phyloP scores from a whole-genome alignment of 2,329 filamentous ascomycete genomes.

The Diaporthe australafricana region DNA sequence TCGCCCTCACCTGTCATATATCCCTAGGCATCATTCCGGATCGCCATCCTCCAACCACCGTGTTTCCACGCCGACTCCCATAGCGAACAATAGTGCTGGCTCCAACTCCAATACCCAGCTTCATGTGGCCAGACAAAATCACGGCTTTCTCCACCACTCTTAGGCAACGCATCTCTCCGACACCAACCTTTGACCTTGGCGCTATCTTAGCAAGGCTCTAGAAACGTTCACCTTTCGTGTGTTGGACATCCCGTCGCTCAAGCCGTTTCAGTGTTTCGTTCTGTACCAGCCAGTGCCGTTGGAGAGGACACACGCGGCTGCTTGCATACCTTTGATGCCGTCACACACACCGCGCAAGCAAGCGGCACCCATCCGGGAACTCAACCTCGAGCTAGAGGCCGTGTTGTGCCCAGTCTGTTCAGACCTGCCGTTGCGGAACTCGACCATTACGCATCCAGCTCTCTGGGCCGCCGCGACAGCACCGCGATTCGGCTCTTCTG shows the following conservation, averaged over 20 bases:
- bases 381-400: conserved; percentile 32
- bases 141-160: conserved; percentile 13
- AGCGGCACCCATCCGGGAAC: conserved; percentile 30
- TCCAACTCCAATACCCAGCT: conserved; percentile 9
- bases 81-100: conserved; percentile 5
- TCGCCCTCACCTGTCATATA: conserved; percentile 30
- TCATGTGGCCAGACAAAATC: conserved; percentile 34
- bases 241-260: conserved; percentile 39
- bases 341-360: conserved; percentile 43
- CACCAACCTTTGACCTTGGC: conserved; percentile 33
- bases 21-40: conserved; percentile 25
- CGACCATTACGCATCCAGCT: conserved; percentile 21
- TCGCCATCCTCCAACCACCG: conserved; percentile 16
- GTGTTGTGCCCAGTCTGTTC: conserved; percentile 5
- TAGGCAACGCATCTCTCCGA: conserved; percentile 28
- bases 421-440: conserved; percentile 10
- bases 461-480: conserved; percentile 29
- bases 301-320: conserved; percentile 42
- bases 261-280: conserved; percentile 35
- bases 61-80: conserved; percentile 4
- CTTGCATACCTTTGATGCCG: conserved; percentile 44
- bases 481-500: conserved; percentile 13
- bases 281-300: conserved; percentile 34
- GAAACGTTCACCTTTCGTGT: conserved; percentile 39
- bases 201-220: conserved; percentile 29